Evolutionary conservation across 192 early-diverging fungal genomes (phyloP), one percentile per base, ranked within the genome.

Genomic region (Pilaira anomala): DNA sequence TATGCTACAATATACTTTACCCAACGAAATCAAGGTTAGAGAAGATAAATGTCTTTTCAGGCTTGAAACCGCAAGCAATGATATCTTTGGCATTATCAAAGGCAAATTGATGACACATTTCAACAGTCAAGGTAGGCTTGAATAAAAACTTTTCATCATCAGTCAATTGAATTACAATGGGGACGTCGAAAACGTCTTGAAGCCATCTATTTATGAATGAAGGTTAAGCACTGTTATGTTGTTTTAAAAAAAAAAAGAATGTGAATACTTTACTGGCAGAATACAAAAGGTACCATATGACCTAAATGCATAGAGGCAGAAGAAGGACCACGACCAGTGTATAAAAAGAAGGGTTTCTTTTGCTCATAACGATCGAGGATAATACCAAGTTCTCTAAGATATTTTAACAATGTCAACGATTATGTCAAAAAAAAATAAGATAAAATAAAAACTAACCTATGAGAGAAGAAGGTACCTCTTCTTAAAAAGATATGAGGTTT

Each of bases 81-180:
- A 99, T 95, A 71, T 97, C 94, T 65, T 87, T 90, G 48, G 93
- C 95, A 19, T 96, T 96, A 46, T 88, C 83, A 28, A 72, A 71
- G 16, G 88, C 80, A 71, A 85, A 95, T 66, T 92, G 74, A 62
- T 83, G 77, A 18, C 83, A 84, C 30, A 95, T 81, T 26, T 94
- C 95, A 7, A 94, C 49, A 51, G 90, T 95, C 55, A 98, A 73
- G 19, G 89, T 88, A 22, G 84, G 72, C 74, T 94, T 96, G 85
- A 97, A 98, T 75, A 98, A 71, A 75, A 92, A 98, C 83, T 98
- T 98, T 80, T 98, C 96, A 72, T 98, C 96, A 72, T 98, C 96
- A 62, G 97, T 98, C 63, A 98, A 81, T 75, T 98, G 97, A 58
- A 98, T 89, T 6, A 98, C 97, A 25, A 97, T 69, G 25, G 95